Evolutionary conservation across 495 filamentous ascomycete genomes (phyloP).

Genomic region (Talaromyces liani): DNA sequence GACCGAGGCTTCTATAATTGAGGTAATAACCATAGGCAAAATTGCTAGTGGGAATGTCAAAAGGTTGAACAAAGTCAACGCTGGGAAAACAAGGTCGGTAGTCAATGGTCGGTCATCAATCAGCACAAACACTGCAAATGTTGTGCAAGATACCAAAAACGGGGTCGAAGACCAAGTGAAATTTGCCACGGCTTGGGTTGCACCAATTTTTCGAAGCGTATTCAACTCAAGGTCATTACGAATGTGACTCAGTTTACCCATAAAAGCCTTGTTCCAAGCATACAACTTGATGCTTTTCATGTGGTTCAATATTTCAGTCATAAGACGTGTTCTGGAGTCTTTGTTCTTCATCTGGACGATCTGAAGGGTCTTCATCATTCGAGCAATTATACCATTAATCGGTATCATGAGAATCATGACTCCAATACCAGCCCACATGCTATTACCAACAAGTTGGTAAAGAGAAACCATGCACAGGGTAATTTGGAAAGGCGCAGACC

Average conservation of each 20-base stretch:
- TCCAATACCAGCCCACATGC: conserved; percentile 93
- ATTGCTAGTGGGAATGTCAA: conserved; percentile 93
- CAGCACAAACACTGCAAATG: conserved; percentile 89
- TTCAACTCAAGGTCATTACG: conserved; percentile 92
- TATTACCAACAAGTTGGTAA: conserved; percentile 85
- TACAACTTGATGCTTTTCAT: conserved; percentile 99
- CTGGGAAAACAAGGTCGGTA: conserved; percentile 93
- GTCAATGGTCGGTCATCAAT: conserved; percentile 74
- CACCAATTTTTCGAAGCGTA: conserved; percentile 92
- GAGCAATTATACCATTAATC: conserved; percentile 86
- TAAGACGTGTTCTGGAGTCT: conserved; percentile 83
- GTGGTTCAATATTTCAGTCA: conserved; percentile 98
- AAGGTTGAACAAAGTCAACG: conserved; percentile 84
- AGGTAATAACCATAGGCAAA: conserved; percentile 95
- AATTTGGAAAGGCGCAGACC: conserved; percentile 97
- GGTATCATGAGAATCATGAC: conserved; percentile 98
- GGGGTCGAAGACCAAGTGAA: conserved; percentile 99
- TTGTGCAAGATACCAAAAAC: conserved; percentile 95
- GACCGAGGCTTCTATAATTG: conserved; percentile 92
- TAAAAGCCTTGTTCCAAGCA: conserved; percentile 94
- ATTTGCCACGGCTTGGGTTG: conserved; percentile 85
- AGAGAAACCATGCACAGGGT: conserved; percentile 88
- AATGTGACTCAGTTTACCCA: conserved; percentile 92
- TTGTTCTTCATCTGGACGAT: conserved; percentile 99
- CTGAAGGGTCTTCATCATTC: conserved; percentile 88